Base-by-base conservation (phyloP, 2,329 filamentous ascomycete species). In the Davidsoniella australis region DNA sequence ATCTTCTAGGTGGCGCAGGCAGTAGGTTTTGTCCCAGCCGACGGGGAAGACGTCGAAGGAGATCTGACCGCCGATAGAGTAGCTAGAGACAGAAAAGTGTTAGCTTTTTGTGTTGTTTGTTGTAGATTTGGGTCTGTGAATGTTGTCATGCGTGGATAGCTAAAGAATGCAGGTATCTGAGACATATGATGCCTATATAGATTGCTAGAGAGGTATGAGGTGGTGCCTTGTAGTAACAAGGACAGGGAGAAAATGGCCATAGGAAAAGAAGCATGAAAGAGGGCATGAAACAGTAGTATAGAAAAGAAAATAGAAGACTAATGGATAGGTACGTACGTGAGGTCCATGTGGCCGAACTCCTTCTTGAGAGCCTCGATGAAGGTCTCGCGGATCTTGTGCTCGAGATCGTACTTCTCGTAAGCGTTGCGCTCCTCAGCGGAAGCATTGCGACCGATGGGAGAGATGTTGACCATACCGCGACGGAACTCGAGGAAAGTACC, bases 11-110 rank as follows among this genome's bases (percentile, higher is more conserved):
- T 95, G 88, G 58, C 76, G 71, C 57, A 96, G 72, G 69, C 88
- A 95, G 74, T 94, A 98, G 8, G 85, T 94, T 79, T 96, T 98
- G 70, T 98, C 91, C 91, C 91, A 98, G 61, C 91, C 91, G 2
- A 71, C 76, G 55, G 91, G 91, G 75, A 98, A 98, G 59, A 96
- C 84, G 62, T 98, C 91, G 65, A 98, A 98, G 53, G 88, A 95
- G 66, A 98, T 95, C 63, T 95, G 86, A 48, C 91, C 91, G 58
- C 91, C 91, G 59, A 98, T 94, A 55, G 86, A 89, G 72, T 82
- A 95, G 52, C 84, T 88, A 36, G 17, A 29, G 17, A 45, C 6
- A 36, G 45, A 45, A 17, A 40, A 20, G 8, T 12, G 10, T 24
- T 23, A 24, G 29, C 29, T 24, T 24, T 47, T 46, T 37, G 43